phyloP scores from a whole-genome alignment of 108 stramenopile species.

The Fistulifera pelliculosa region DNA sequence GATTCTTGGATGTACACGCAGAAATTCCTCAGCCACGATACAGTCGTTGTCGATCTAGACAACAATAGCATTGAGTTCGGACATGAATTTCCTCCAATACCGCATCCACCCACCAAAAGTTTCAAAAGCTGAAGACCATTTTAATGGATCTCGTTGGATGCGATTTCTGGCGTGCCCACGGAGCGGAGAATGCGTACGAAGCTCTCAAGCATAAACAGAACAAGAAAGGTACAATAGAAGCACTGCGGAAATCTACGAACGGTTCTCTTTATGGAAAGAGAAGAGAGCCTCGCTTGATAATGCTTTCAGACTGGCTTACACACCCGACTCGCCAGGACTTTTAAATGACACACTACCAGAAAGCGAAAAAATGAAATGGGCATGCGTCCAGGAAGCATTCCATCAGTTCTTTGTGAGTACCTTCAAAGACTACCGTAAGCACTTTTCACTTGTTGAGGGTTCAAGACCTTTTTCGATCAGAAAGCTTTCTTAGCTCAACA shows the following conservation, averaged over 20 bases:
- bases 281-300: constrained; percentile 61
- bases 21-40: constrained; percentile 63
- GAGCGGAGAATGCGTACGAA: constrained; percentile 41
- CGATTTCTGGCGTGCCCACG: constrained; percentile 71
- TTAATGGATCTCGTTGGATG: constrained; percentile 66
- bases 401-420: constrained; percentile 77
- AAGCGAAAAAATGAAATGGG: constrained; percentile 61
- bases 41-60: constrained; percentile 88
- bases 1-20: constrained; percentile 66
- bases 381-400: constrained; percentile 84
- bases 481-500: constrained; percentile 55
- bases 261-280: constrained; percentile 77
- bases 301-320: constrained; percentile 68
- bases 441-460: constrained; percentile 25
- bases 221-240: constrained; percentile 5
- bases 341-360: constrained; percentile 20
- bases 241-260: constrained; percentile 12
- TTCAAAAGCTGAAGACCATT: constrained; percentile 52
- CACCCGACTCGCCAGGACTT: constrained; percentile 41
- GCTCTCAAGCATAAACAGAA: constrained; percentile 1
- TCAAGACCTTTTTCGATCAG: constrained; percentile 22
- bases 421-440: constrained; percentile 77
- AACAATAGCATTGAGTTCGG: constrained; percentile 65
- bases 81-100: constrained; percentile 38
- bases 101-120: constrained; percentile 50